These are phyloP conservation scores for Umbelopsis sp. DNA, from an alignment of 192 early-diverging fungal genomes.

Conservation along the genomic window DNA sequence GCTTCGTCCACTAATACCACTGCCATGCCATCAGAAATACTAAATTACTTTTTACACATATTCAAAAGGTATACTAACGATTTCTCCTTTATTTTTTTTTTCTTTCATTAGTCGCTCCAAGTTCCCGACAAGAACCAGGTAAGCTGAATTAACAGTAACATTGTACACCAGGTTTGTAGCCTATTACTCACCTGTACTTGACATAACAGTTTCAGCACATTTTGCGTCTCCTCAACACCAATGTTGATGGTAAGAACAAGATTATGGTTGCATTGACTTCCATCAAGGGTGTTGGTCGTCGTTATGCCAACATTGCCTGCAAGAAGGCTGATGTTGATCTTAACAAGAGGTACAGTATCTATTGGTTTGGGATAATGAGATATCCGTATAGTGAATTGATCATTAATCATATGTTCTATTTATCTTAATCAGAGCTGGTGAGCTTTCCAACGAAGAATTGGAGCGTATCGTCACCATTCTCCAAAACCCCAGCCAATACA, in stretches of 20 bases:
- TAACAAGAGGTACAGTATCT: slow-evolving; percentile 74
- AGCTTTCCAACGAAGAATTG: slow-evolving; percentile 96
- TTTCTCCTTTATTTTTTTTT: slow-evolving; percentile 10
- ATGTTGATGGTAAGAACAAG: slow-evolving; percentile 95
- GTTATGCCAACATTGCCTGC: slow-evolving; percentile 98
- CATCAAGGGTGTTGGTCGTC: slow-evolving; percentile 98
- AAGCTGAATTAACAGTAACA: not conserved
- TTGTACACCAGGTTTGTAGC: not conserved
- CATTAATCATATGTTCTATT: not conserved
- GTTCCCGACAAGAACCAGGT: slow-evolving; percentile 82
- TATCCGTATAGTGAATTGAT: not conserved
- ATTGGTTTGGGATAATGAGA: not conserved
- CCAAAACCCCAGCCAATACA: slow-evolving; percentile 99
- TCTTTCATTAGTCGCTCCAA: slow-evolving; percentile 73
- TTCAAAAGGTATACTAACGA: not conserved
- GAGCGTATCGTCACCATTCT: slow-evolving; percentile 98
- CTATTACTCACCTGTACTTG: not conserved
- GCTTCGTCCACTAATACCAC: too few relatives aligned
- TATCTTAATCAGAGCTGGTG: slow-evolving; percentile 78
- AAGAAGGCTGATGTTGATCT: slow-evolving; percentile 99
- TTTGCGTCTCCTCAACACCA: slow-evolving; percentile 98
- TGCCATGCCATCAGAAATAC: too few relatives aligned
- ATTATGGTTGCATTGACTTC: slow-evolving; percentile 94
- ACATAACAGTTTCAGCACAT: slow-evolving; percentile 85
- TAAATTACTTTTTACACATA: not conserved